These are phyloP conservation scores for Citrus reticulata DNA, from an alignment of 345 rosid species.

Conservation along the genomic window DNA sequence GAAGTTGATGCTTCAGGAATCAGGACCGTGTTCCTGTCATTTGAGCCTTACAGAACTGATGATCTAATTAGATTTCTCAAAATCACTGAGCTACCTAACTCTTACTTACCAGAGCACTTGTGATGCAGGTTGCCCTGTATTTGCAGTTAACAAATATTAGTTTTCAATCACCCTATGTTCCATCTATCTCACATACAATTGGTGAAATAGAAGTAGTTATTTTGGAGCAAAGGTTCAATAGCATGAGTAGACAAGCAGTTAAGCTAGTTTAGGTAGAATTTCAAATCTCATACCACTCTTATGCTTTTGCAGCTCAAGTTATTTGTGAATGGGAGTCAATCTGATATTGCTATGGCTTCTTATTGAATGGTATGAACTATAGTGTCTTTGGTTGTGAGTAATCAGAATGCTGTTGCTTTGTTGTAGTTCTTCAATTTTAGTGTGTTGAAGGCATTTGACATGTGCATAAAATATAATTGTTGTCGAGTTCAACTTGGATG, in stretches of 20 bases:
- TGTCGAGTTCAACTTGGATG: not conserved
- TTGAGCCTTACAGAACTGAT: not conserved
- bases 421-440: not conserved
- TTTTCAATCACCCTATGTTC: not conserved
- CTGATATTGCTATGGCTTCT: not conserved
- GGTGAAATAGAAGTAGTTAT: no score
- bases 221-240: no score
- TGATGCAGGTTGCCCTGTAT: not conserved
- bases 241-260: not conserved
- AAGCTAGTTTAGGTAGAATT: not conserved
- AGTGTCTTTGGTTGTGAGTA: not conserved
- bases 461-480: not conserved
- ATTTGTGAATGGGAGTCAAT: not conserved
- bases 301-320: not conserved
- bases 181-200: not conserved
- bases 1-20: not conserved
- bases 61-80: not conserved
- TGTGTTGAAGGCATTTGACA: not conserved
- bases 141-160: no score
- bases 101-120: not conserved
- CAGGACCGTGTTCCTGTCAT: not conserved
- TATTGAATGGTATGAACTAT: not conserved
- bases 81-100: not conserved
- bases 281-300: not conserved
- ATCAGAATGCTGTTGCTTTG: not conserved